phyloP scores from a whole-genome alignment of 2,329 filamentous ascomycete species.

The Karstenula rhodostoma region DNA sequence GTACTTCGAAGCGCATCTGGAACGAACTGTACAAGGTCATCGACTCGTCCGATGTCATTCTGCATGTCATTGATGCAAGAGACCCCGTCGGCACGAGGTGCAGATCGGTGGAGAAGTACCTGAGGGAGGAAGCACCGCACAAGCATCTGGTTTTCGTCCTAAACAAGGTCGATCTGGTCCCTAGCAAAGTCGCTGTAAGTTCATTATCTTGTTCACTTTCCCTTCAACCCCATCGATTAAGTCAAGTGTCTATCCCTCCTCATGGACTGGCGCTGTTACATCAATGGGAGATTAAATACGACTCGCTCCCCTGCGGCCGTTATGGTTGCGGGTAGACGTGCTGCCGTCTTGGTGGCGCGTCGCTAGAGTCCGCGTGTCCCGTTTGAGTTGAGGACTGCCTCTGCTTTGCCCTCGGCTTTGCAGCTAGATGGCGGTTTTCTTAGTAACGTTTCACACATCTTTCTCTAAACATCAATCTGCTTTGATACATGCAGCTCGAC shows the following conservation, averaged over 20 bases:
- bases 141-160: slow-evolving; percentile 92
- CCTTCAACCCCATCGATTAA: slow-evolving; percentile 75
- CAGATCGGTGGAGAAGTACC: slow-evolving; percentile 89
- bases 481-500: slow-evolving; percentile 25
- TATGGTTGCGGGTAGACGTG: slow-evolving; percentile 73
- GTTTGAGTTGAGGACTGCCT: slow-evolving; percentile 97
- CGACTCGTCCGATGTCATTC: slow-evolving; percentile 92
- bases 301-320: slow-evolving; percentile 71
- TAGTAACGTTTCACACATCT: slow-evolving; percentile 98
- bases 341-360: slow-evolving; percentile 88
- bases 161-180: slow-evolving; percentile 93
- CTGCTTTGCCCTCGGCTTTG: slow-evolving; percentile 62
- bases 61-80: slow-evolving; percentile 60
- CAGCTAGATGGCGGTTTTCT: slow-evolving; percentile 82
- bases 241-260: slow-evolving; percentile 81
- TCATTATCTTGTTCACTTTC: slow-evolving; percentile 44
- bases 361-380: slow-evolving; percentile 81
- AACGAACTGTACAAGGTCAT: slow-evolving; percentile 97
- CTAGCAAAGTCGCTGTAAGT: slow-evolving; percentile 95
- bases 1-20: slow-evolving; percentile 82
- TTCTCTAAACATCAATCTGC: slow-evolving; percentile 33
- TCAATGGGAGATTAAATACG: slow-evolving; percentile 92
- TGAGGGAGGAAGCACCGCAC: slow-evolving; percentile 90
- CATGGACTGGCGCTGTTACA: slow-evolving; percentile 96
- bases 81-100: slow-evolving; percentile 77